phyloP scores from a whole-genome alignment of 108 stramenopile species.

The Nitzschia inconspicua region DNA sequence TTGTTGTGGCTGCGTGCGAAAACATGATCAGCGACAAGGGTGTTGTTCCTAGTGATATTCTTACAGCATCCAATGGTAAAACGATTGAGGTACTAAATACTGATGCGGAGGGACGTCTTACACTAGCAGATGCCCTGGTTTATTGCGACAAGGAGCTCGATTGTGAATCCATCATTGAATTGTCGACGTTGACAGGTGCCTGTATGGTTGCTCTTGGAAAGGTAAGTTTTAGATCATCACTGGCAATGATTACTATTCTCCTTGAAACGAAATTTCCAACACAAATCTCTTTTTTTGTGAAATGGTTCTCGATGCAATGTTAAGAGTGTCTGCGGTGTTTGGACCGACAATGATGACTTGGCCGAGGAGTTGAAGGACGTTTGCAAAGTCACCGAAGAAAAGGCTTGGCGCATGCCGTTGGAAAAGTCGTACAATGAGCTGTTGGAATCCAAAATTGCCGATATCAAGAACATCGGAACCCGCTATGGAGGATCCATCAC shows the following conservation, averaged over 20 bases:
- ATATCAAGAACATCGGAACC: constrained; percentile 77
- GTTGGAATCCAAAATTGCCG: constrained; percentile 85
- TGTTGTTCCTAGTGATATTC: constrained; percentile 90
- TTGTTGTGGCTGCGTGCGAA: constrained; percentile 91
- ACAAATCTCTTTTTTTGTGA: not conserved
- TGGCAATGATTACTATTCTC: not conserved
- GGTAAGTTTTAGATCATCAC: not conserved
- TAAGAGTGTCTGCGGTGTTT: constrained; percentile 70
- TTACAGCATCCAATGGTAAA: constrained; percentile 97
- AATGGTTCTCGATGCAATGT: not conserved
- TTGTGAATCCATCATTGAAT: constrained; percentile 89
- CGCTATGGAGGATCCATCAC: constrained; percentile 89
- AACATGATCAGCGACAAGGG: constrained; percentile 95
- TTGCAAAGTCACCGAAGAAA: constrained; percentile 84
- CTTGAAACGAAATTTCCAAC: not conserved
- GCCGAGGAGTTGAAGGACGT: constrained; percentile 77
- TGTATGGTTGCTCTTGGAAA: constrained; percentile 83
- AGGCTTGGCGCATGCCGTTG: constrained; percentile 90
- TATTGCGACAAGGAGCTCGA: constrained; percentile 93
- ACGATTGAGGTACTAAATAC: constrained; percentile 97
- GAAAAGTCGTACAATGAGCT: constrained; percentile 74
- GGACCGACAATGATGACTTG: constrained; percentile 85
- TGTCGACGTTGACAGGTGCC: constrained; percentile 93
- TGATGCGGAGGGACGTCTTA: constrained; percentile 97
- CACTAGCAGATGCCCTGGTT: constrained; percentile 96